Evolutionary conservation across 169 alveolate genomes (phyloP).

Genomic region (Eimeria sp.): DNA sequence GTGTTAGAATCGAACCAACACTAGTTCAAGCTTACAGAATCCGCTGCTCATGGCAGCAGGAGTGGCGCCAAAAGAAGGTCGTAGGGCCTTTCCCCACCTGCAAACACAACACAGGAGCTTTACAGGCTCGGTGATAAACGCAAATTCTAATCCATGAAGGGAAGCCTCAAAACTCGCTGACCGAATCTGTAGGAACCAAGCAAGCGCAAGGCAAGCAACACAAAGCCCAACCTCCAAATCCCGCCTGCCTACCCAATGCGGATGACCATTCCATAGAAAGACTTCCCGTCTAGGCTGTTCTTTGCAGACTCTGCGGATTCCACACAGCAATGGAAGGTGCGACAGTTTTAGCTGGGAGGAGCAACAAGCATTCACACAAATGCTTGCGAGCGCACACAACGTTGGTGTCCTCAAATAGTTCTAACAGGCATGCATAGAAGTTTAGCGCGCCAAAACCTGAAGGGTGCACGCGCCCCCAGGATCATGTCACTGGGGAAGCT

Average conservation of each 20-base stretch:
- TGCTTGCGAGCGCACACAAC: not conserved
- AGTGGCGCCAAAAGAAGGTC: constrained; percentile 58
- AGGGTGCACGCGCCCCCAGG: not conserved
- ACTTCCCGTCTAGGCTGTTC: constrained; percentile 88
- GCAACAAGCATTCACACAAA: not conserved
- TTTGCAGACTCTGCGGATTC: constrained; percentile 91
- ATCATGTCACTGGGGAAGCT: not conserved
- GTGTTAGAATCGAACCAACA: too few relatives aligned
- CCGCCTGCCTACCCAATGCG: constrained; percentile 88
- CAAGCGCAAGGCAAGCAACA: not conserved
- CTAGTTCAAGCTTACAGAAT: constrained; percentile 19
- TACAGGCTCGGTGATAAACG: not conserved
- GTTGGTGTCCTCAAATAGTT: not conserved
- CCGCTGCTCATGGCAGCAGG: constrained; percentile 42
- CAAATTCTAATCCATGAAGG: not conserved
- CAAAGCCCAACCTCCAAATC: not conserved
- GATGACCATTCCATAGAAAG: constrained; percentile 90
- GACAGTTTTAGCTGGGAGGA: not conserved
- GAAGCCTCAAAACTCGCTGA: not conserved
- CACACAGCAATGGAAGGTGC: not conserved
- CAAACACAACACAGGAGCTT: not conserved
- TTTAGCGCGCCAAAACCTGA: not conserved
- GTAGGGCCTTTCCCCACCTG: constrained; percentile 81
- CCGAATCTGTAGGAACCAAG: not conserved
- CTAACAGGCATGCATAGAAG: not conserved